Conservation (phyloP, 2,329 filamentous ascomycete species). For the Cephalotrichum gorgonifer region DNA sequence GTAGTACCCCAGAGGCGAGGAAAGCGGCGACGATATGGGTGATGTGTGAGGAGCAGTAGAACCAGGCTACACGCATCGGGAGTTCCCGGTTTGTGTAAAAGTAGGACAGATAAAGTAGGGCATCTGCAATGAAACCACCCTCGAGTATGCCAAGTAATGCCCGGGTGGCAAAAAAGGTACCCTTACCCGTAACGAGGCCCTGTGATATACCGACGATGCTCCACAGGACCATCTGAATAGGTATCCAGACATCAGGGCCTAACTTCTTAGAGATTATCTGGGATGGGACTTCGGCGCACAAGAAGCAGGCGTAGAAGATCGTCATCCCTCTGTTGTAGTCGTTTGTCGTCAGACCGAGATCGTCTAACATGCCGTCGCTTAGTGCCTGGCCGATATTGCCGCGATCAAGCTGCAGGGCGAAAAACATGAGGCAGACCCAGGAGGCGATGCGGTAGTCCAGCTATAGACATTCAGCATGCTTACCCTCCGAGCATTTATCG, state of each 20-base stretch:
- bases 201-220: slow-evolving; percentile 40
- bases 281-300: slow-evolving; percentile 37
- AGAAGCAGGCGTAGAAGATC: slow-evolving; percentile 19
- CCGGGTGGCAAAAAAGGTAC: slow-evolving; percentile 27
- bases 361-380: slow-evolving; percentile 34
- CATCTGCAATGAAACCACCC: slow-evolving; percentile 35
- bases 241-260: slow-evolving; percentile 50
- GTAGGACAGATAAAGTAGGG: slow-evolving; percentile 30
- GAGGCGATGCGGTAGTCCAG: slow-evolving; percentile 32
- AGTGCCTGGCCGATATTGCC: slow-evolving; percentile 37
- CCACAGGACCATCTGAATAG: slow-evolving; percentile 46
- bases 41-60: slow-evolving; percentile 28
- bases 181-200: slow-evolving; percentile 25
- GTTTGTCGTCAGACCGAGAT: slow-evolving; percentile 32
- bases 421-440: slow-evolving; percentile 30
- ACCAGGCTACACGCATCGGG: slow-evolving; percentile 26
- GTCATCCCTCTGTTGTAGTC: slow-evolving; percentile 23
- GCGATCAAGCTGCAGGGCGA: slow-evolving; percentile 36
- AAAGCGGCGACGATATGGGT: slow-evolving; percentile 28
- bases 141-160: slow-evolving; percentile 29
- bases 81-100: slow-evolving; percentile 31
- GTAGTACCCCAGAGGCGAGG: slow-evolving; percentile 27
- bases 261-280: slow-evolving; percentile 50
- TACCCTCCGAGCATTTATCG: slow-evolving; percentile 21
- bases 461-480: slow-evolving; percentile 13